A percentile compares a stretch with the other conserved stretches of the same genome.
Evolutionary conservation across 148 eudicot species (phyloP).

Genomic region (Arbutus unedo): DNA sequence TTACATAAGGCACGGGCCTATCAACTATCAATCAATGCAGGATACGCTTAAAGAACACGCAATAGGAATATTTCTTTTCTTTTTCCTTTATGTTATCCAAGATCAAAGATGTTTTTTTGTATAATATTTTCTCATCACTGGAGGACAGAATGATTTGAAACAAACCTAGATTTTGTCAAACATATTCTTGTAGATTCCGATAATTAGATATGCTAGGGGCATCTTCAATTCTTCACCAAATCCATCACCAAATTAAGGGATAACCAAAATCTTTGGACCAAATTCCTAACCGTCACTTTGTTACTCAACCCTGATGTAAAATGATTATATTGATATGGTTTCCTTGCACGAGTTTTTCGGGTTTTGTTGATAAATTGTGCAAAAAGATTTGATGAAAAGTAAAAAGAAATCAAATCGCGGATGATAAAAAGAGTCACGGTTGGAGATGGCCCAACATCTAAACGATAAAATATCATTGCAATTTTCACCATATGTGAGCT

Average conservation of each 20-base stretch:
- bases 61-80: background rate
- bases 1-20: background rate
- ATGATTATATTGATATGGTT: background rate
- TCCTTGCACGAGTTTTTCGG: background rate
- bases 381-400: background rate
- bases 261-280: background rate
- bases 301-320: background rate
- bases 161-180: background rate
- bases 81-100: background rate
- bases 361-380: background rate
- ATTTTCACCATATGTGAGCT: background rate
- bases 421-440: too few species aligned
- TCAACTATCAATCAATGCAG: background rate
- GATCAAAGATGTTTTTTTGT: background rate
- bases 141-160: background rate
- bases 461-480: background rate
- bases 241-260: background rate
- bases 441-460: too few species aligned
- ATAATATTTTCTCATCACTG: too few species aligned
- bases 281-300: background rate
- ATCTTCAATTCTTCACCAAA: background rate
- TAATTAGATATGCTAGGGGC: background rate
- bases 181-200: background rate
- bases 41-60: too few species aligned
- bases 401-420: background rate